Percentiles rank a stretch among this genome's conserved stretches.
phyloP scores from a whole-genome alignment of 768 basidiomycete species.

The Trametopsis cervina region DNA sequence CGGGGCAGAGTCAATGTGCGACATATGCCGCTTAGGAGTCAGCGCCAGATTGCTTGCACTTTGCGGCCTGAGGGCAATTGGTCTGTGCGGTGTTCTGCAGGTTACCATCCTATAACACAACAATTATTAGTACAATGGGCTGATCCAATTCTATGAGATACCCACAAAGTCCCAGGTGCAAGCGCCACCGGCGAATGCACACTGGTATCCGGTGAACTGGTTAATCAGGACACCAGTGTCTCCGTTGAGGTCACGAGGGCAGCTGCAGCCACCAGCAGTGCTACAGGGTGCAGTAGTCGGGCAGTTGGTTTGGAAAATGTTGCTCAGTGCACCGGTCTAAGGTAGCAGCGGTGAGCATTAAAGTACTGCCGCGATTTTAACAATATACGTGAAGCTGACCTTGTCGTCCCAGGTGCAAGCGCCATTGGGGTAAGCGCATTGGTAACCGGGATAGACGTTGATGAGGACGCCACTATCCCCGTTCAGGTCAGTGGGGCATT shows the following conservation, averaged over 20 bases:
- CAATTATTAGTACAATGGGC: background rate
- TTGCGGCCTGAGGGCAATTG: slow-evolving; percentile 13
- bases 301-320: slow-evolving; percentile 14
- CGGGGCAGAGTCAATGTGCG: too few species aligned
- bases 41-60: slow-evolving; percentile 3
- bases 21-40: background rate
- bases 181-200: slow-evolving; percentile 15
- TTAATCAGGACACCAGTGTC: slow-evolving; percentile 18
- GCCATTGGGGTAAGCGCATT: slow-evolving; percentile 13
- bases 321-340: slow-evolving; percentile 12
- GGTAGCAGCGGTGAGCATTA: background rate
- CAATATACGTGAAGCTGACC: slow-evolving; percentile 6
- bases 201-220: slow-evolving; percentile 18
- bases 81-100: slow-evolving; percentile 12
- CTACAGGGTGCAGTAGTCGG: slow-evolving; percentile 13
- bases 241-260: slow-evolving; percentile 11
- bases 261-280: slow-evolving; percentile 11
- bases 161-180: slow-evolving; percentile 16
- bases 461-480: slow-evolving; percentile 12
- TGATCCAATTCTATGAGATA: background rate
- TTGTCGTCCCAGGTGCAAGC: slow-evolving; percentile 17
- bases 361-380: too few species aligned
- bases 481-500: slow-evolving; percentile 13
- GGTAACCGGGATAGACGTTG: slow-evolving; percentile 14
- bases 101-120: slow-evolving; percentile 5